A percentile compares a stretch with the other conserved stretches of the same genome.
Conservation (phyloP, 2,329 filamentous ascomycete genomes). For the Botryotinia narcissicola region DNA sequence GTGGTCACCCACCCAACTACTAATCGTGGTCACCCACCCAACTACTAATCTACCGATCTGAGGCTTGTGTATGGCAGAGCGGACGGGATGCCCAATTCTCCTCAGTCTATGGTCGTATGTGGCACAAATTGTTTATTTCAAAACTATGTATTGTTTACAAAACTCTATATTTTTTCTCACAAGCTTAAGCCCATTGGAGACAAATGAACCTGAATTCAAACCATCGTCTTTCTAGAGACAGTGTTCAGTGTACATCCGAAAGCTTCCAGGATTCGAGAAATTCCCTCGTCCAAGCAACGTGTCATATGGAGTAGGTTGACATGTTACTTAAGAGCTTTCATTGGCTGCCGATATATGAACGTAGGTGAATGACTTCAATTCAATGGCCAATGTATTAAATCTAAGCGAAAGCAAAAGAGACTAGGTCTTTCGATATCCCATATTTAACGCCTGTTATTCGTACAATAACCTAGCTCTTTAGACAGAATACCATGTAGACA, state of each 20-base stretch:
- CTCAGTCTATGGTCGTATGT: neutral
- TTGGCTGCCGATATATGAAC: neutral
- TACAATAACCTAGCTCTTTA: too few species aligned
- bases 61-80: neutral
- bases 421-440: too few species aligned
- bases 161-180: fast-evolving
- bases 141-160: neutral
- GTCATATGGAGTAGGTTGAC: neutral
- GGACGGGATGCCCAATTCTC: neutral
- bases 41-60: neutral
- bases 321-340: neutral
- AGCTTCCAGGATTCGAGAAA: neutral
- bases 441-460: too few species aligned
- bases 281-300: neutral
- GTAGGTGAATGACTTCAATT: too few species aligned
- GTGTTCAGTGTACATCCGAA: neutral
- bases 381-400: too few species aligned
- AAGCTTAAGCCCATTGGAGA: neutral
- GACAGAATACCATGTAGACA: too few species aligned
- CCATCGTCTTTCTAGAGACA: neutral
- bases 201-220: neutral
- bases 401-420: too few species aligned
- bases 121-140: fast-evolving
- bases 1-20: too few species aligned
- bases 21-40: neutral